Evolutionary conservation across 176 grass and related monocot species (phyloP), one percentile per base, ranked within the genome.

Genomic region (Chrysopogon serrulatus): DNA sequence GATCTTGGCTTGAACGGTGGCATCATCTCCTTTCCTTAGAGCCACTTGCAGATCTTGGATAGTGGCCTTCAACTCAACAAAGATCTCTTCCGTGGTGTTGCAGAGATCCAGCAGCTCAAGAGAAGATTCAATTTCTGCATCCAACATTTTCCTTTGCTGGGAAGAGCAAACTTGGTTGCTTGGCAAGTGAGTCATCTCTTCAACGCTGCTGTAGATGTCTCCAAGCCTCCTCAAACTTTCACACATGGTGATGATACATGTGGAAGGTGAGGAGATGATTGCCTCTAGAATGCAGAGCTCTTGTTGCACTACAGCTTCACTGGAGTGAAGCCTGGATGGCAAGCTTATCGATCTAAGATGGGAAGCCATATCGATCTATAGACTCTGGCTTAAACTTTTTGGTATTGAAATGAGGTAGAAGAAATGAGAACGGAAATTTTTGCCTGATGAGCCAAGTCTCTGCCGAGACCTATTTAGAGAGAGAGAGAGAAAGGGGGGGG

Each of bases 61-160:
- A 34, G 31, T 75, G 68, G 80, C 82, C 78, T 86, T 91, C 80
- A 86, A 48, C 15, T 85, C 83, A 19, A 69, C 65, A 76, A 94
- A 91, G 76, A 49, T 84, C 53, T 78, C 83, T 34, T 85, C 71
- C 75, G 78, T 62, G 33, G 65, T 60, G 14, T 71, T 73, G 79
- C 86, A 94, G 43, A 84, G 69, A 60, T 94, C 88, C 34, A 94
- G 47, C 70, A 88, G 79, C 67, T 70, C 63, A 8, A 94, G 71
- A 60, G 86, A 88, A 51, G 65, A 59, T 19, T 88, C 91, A 51
- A 83, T 69, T 79, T 90, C 88, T 65, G 23, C 71, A 59, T 73
- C 64, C 88, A 69, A 84, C 18, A 93, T 45, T 27, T 77, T 83
- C 44, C 79, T 83, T 67, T 94, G 89, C 72, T 74, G 10, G 17